phyloP scores from a whole-genome alignment of 148 eudicot genomes.

The Persicaria maculosa region DNA sequence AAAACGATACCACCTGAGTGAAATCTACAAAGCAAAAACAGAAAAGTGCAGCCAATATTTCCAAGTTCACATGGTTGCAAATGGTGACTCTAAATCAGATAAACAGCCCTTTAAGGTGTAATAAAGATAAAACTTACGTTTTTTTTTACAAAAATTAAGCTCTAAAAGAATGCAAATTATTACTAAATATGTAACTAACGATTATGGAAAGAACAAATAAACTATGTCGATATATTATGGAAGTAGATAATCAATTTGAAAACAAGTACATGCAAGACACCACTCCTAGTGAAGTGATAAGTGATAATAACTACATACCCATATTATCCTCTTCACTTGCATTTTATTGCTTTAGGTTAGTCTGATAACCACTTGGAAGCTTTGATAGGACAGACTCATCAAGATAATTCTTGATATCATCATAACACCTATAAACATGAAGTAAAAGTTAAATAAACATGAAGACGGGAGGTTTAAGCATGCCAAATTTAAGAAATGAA shows the following conservation, averaged over 20 bases:
- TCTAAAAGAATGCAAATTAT: not conserved
- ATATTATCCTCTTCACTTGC: conserved; percentile 92
- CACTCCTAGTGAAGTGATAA: not conserved
- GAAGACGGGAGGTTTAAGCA: not conserved
- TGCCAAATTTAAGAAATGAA: conserved; percentile 4
- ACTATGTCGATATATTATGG: too few species aligned
- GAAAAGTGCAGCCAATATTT: not conserved
- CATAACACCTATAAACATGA: conserved; percentile 40
- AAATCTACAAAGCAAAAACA: not conserved
- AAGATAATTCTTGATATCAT: conserved; percentile 45
- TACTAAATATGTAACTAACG: not conserved
- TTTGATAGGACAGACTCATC: conserved; percentile 68
- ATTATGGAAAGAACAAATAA: not conserved
- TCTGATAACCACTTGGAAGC: conserved; percentile 73
- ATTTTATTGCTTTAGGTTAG: conserved; percentile 77
- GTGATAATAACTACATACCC: conserved; percentile 42
- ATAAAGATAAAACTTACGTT: not conserved
- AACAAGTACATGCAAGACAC: not conserved
- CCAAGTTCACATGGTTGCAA: not conserved
- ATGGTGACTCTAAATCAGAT: not conserved
- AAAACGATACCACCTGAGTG: too few species aligned
- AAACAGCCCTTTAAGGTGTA: not conserved
- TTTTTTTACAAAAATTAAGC: not conserved
- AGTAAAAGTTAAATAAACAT: not conserved
- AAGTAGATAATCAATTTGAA: too few species aligned